phyloP scores from a whole-genome alignment of 345 rosid genomes.

The Salix viminalis region DNA sequence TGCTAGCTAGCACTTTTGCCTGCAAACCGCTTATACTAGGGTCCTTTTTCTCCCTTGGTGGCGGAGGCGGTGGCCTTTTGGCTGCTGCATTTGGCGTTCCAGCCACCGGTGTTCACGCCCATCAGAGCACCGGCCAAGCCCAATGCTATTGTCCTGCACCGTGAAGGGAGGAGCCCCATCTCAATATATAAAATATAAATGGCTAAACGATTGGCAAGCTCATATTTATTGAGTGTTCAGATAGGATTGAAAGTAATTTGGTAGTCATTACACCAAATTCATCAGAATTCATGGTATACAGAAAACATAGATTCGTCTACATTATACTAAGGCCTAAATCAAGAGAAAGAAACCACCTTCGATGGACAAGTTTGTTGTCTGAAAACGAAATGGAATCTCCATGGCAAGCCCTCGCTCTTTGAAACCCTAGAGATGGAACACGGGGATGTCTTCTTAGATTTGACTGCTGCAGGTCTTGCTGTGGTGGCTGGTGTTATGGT shows the following conservation, averaged over 20 bases:
- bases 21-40: constrained; percentile 71
- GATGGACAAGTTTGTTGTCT: constrained; percentile 25
- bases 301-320: background rate
- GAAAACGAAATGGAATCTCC: constrained; percentile 7
- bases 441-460: background rate
- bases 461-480: constrained; percentile 15
- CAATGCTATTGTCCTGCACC: constrained; percentile 38
- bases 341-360: constrained; percentile 30
- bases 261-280: background rate
- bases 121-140: constrained; percentile 42
- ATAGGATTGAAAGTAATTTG: background rate
- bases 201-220: background rate
- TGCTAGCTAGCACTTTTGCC: constrained; percentile 84
- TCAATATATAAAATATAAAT: background rate
- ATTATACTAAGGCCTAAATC: background rate
- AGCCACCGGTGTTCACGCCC: constrained; percentile 39
- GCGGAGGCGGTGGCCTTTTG: constrained; percentile 64
- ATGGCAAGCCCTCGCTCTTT: constrained; percentile 13
- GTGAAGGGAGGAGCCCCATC: background rate
- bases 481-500: constrained; percentile 24
- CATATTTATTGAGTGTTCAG: background rate
- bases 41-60: constrained; percentile 55
- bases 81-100: constrained; percentile 51
- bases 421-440: constrained; percentile 22
- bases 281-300: background rate